Percentiles rank a stretch among this genome's conserved stretches.
These are phyloP conservation scores for Lizonia empirigonia DNA, from an alignment of 2,329 filamentous ascomycete genomes.

Conservation along the genomic window DNA sequence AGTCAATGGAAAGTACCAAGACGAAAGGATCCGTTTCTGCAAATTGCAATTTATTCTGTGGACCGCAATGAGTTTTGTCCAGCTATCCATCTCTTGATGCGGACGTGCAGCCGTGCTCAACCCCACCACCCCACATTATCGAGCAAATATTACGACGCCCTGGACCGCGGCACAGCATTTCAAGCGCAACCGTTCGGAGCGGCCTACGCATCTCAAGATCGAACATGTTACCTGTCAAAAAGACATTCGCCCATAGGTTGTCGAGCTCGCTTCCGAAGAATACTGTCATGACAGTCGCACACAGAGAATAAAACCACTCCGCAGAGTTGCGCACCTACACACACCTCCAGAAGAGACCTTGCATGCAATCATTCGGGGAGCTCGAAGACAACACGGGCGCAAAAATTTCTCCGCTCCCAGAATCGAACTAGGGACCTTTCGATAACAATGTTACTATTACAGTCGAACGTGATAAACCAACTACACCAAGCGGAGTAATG, in stretches of 20 bases:
- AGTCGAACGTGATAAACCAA: slow-evolving; percentile 48
- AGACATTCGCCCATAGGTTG: too few species aligned
- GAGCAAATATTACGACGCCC: slow-evolving; percentile 5
- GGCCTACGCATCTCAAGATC: neutral
- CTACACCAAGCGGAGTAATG: slow-evolving; percentile 36
- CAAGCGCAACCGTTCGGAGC: neutral
- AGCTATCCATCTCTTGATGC: slow-evolving; percentile 4
- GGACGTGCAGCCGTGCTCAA: slow-evolving; percentile 12
- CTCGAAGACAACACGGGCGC: too few species aligned
- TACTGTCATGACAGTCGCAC: too few species aligned
- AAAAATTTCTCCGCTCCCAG: slow-evolving; percentile 42
- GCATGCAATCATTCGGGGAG: too few species aligned
- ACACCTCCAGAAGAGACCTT: too few species aligned
- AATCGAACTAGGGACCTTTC: slow-evolving; percentile 43
- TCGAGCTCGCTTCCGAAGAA: too few species aligned
- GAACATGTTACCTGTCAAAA: neutral
- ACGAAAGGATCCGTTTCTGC: neutral
- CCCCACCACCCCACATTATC: slow-evolving; percentile 19
- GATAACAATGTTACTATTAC: slow-evolving; percentile 44
- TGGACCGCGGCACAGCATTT: slow-evolving; percentile 6
- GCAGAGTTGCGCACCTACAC: too few species aligned
- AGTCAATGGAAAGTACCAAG: neutral
- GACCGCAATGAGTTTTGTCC: neutral
- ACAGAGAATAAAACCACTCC: too few species aligned
- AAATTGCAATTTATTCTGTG: neutral